Base-by-base conservation (phyloP, 2,329 filamentous ascomycete species). In the Colletotrichum sp. region DNA sequence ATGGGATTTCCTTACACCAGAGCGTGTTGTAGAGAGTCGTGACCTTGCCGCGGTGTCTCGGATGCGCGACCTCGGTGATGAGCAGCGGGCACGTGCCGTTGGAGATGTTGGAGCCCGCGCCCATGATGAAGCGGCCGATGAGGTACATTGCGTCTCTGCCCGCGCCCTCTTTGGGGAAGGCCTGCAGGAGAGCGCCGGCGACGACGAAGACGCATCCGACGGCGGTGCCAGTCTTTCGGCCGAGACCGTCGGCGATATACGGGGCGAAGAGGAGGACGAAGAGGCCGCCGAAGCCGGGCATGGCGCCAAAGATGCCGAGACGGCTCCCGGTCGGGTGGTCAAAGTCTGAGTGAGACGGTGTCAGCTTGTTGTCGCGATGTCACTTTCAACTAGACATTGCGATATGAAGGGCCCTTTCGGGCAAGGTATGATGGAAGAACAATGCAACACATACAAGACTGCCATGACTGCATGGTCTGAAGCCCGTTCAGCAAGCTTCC, bases 91-190 rank as follows among this genome's bases (percentile, higher is more conserved):
- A 86, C 2, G 86, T 85, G 74, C 86, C 83, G 74, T 89, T 87
- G 3, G 86, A 83, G 43, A 89, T 81, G 65, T 84, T 86, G 79
- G 87, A 87, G 38, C 89, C 89, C 61, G 91, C 89, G 67, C 89
- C 89, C 65, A 91, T 86, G 71, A 91, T 81, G 79, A 90, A 89
- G 69, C 90, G 85, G 68, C 88, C 89, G n/a, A 82, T 87, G 77
- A 89, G 86, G 77, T 90, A 91, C 65, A 76, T 75, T 16, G 71
- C 71, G 15, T 80, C 76, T n/a, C 75, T 38, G n/a, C 21, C 34
- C 9, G 75, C 28, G 15, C 48, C 68, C 80, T 28, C 87, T 81
- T 13, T 86, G 84, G 78, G 89, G 86, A 77, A 90, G 6, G 61
- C 72, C 9, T 75, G 75, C 13, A 88, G 82, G 8, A 88, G 79